Evolutionary conservation across 768 basidiomycete genomes (phyloP).

Genomic region (Lactarius sp.): DNA sequence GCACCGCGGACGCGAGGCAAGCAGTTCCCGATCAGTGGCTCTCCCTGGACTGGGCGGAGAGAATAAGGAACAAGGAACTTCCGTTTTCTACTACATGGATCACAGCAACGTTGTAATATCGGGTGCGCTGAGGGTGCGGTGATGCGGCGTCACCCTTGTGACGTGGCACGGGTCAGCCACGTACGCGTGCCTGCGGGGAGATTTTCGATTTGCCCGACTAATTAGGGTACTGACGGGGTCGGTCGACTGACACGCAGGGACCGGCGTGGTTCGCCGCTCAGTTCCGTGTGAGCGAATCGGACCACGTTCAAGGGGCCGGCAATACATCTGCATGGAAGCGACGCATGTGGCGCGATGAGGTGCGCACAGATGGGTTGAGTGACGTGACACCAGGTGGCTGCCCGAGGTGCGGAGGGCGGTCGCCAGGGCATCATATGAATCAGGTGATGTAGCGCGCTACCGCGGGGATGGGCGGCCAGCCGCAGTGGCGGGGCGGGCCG

Average conservation of each 20-base stretch:
- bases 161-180: conserved; percentile 20
- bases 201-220: conserved; percentile 4
- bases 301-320: conserved; percentile 15
- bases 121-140: conserved; percentile 24
- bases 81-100: conserved; percentile 12
- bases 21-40: conserved; percentile 23
- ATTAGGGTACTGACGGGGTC: conserved; percentile 2
- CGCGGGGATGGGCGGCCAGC: conserved; percentile 10
- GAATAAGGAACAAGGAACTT: conserved; percentile 20
- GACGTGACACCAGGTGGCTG: conserved; percentile 17
- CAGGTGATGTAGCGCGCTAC: conserved; percentile 16
- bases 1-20: conserved; percentile 23
- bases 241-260: conserved; percentile 13
- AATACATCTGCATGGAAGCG: conserved; percentile 20
- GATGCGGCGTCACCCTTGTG: conserved; percentile 21
- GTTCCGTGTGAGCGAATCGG: conserved; percentile 8
- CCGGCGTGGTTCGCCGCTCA: not conserved
- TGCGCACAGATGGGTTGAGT: conserved; percentile 5
- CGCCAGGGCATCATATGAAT: conserved; percentile 17
- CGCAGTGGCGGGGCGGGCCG: conserved; percentile 19
- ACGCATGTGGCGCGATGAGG: conserved; percentile 18
- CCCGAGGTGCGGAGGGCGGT: conserved; percentile 18
- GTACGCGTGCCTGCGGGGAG: conserved; percentile 12
- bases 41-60: not conserved
- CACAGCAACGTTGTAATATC: conserved; percentile 19